These are phyloP conservation scores for Colletotrichum spaethianum DNA, from an alignment of 2,329 filamentous ascomycete species.

Conservation along the genomic window DNA sequence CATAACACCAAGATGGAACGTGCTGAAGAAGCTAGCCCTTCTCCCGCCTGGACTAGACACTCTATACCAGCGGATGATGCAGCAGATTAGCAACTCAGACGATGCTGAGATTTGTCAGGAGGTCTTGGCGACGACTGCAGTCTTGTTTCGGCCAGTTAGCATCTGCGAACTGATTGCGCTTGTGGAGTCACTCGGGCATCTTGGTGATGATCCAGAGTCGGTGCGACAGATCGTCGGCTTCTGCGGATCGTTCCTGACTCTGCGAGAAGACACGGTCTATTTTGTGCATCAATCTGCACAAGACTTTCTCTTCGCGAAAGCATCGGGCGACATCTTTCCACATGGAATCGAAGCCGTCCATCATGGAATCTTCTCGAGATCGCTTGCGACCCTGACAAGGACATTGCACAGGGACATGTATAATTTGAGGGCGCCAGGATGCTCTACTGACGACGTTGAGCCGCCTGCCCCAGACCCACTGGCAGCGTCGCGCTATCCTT, in stretches of 20 bases:
- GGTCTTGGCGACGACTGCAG: neutral
- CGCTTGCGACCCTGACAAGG: conserved; percentile 48
- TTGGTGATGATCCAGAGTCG: conserved; percentile 10
- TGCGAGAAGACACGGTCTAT: conserved; percentile 48
- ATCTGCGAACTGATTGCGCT: neutral
- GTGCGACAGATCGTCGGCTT: conserved; percentile 48
- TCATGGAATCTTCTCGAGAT: conserved; percentile 55
- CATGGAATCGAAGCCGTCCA: too few relatives aligned
- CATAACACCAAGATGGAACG: neutral
- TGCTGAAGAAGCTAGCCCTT: neutral
- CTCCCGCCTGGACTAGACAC: conserved; percentile 53
- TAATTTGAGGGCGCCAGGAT: conserved; percentile 42
- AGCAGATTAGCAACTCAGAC: conserved; percentile 48
- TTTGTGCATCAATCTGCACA: conserved; percentile 62
- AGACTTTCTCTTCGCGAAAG: conserved; percentile 52
- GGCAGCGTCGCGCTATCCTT: conserved; percentile 42
- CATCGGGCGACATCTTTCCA: too few relatives aligned
- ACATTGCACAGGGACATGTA: conserved; percentile 55
- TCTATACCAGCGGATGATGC: conserved; percentile 57
- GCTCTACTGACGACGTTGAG: conserved; percentile 27
- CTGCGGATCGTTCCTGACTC: conserved; percentile 58
- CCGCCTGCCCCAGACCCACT: conserved; percentile 42
- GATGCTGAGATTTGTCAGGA: neutral
- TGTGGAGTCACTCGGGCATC: conserved; percentile 30
- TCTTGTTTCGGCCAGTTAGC: neutral